A percentile compares a stretch with the other conserved stretches of the same genome.
These are phyloP conservation scores for Westerdykella ornata DNA, from an alignment of 2,329 filamentous ascomycete genomes.

Conservation along the genomic window DNA sequence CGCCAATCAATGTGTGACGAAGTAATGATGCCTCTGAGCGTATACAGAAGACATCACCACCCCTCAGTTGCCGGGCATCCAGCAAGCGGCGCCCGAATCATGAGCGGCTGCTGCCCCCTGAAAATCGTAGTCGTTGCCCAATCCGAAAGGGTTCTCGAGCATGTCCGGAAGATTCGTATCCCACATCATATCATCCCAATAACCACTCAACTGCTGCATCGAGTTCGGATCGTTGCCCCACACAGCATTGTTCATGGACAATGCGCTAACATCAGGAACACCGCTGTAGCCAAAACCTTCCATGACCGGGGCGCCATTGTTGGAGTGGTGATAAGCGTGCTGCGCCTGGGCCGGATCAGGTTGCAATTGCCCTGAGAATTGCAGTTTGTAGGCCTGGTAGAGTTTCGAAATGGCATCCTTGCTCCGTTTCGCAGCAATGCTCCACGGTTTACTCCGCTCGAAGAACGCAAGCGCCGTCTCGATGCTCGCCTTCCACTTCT, in stretches of 20 bases:
- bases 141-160: conserved; percentile 31
- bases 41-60: not conserved
- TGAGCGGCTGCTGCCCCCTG: conserved; percentile 21
- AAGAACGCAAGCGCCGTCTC: conserved; percentile 41
- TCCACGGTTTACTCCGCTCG: conserved; percentile 39
- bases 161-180: conserved; percentile 36
- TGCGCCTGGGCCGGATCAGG: conserved; percentile 9
- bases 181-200: conserved; percentile 42
- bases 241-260: conserved; percentile 20
- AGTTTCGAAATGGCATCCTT: conserved; percentile 38
- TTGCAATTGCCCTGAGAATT: conserved; percentile 14
- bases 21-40: no score
- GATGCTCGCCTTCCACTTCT: conserved; percentile 39
- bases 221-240: conserved; percentile 23
- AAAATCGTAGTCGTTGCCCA: conserved; percentile 33
- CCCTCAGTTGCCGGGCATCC: conserved; percentile 33
- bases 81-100: conserved; percentile 29
- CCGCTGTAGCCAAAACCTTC: conserved; percentile 22
- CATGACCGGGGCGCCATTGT: conserved; percentile 3
- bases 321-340: conserved; percentile 7
- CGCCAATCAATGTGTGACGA: no score
- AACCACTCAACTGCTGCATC: conserved; percentile 26
- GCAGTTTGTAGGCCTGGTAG: conserved; percentile 37
- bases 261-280: conserved; percentile 19
- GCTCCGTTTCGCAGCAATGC: conserved; percentile 41